Evolutionary conservation across 2,329 filamentous ascomycete species (phyloP).

Genomic region (Stachybotrys chartarum): DNA sequence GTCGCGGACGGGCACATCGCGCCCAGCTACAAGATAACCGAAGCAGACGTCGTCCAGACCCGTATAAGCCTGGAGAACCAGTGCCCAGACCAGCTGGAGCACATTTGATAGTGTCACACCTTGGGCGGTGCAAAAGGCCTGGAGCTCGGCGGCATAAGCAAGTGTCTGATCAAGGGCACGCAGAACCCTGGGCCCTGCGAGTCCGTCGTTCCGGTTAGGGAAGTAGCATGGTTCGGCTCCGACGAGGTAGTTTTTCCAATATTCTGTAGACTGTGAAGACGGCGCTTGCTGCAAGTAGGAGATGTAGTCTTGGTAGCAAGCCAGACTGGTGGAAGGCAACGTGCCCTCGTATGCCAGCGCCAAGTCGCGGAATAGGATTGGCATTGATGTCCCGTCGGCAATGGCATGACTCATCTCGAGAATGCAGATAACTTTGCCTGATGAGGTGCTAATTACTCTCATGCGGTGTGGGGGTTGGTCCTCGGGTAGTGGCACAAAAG

Average conservation of each 20-base stretch:
- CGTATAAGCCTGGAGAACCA: not conserved
- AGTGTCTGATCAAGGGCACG: constrained; percentile 5
- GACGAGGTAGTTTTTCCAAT: constrained; percentile 6
- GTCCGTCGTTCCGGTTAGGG: not conserved
- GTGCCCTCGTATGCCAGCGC: constrained; percentile 7
- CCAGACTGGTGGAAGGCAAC: not conserved
- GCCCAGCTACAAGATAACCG: not conserved
- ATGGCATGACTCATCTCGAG: constrained; percentile 15
- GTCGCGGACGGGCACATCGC: not conserved
- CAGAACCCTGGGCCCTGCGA: not conserved
- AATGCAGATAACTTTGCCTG: constrained; percentile 1
- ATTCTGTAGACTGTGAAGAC: not conserved
- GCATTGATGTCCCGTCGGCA: constrained; percentile 11
- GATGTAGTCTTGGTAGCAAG: constrained; percentile 10
- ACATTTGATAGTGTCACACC: constrained; percentile 4
- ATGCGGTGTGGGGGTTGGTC: constrained; percentile 8
- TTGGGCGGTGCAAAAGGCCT: not conserved
- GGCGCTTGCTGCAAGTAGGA: constrained; percentile 1
- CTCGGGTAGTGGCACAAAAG: not conserved
- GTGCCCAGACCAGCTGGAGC: constrained; percentile 1
- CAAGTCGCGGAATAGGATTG: constrained; percentile 10
- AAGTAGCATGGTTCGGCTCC: constrained; percentile 1
- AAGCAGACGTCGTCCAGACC: constrained; percentile 1
- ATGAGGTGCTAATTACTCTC: constrained; percentile 3
- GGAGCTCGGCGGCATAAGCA: not conserved